Percentiles rank a stretch among this genome's conserved stretches.
These are phyloP conservation scores for Eimeria zaria DNA, from an alignment of 169 alveolate genomes.

Conservation along the genomic window DNA sequence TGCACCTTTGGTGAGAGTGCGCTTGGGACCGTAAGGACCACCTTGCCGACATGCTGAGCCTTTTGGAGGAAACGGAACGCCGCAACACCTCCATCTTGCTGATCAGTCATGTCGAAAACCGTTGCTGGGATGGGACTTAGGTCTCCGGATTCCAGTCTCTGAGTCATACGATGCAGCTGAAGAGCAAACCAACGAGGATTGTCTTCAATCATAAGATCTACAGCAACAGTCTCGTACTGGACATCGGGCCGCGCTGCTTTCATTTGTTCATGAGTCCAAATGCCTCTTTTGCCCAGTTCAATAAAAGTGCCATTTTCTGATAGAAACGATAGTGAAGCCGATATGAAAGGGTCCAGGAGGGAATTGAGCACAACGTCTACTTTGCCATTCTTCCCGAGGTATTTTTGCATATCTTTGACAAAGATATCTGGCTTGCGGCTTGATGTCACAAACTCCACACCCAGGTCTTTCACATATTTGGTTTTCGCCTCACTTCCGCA, in stretches of 20 bases:
- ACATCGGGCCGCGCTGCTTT: slow-evolving; percentile 84
- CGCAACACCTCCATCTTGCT: slow-evolving; percentile 84
- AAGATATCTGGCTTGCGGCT: slow-evolving; percentile 86
- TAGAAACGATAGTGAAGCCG: slow-evolving; percentile 85
- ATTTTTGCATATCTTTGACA: slow-evolving; percentile 75
- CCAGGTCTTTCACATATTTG: slow-evolving; percentile 82
- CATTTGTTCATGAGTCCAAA: slow-evolving; percentile 85
- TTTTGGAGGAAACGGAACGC: slow-evolving; percentile 87
- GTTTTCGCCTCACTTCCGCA: slow-evolving; percentile 87
- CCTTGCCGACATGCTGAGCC: slow-evolving; percentile 89
- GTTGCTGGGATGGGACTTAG: slow-evolving; percentile 81
- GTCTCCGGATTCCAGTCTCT: slow-evolving; percentile 40
- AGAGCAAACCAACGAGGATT: slow-evolving; percentile 85
- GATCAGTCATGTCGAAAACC: slow-evolving; percentile 76
- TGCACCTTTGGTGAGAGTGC: slow-evolving; percentile 27
- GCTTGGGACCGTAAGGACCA: slow-evolving; percentile 84
- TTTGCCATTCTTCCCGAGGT: slow-evolving; percentile 52
- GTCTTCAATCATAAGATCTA: slow-evolving; percentile 86
- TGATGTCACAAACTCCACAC: slow-evolving; percentile 86
- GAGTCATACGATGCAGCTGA: slow-evolving; percentile 81
- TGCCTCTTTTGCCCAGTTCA: slow-evolving; percentile 89
- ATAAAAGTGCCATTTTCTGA: slow-evolving; percentile 88
- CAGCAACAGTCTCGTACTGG: slow-evolving; percentile 84
- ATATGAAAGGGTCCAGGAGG: slow-evolving; percentile 83
- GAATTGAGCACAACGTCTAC: slow-evolving; percentile 88